Evolutionary conservation across 2,329 filamentous ascomycete species (phyloP).

Genomic region (Fonsecaea pugnacius): DNA sequence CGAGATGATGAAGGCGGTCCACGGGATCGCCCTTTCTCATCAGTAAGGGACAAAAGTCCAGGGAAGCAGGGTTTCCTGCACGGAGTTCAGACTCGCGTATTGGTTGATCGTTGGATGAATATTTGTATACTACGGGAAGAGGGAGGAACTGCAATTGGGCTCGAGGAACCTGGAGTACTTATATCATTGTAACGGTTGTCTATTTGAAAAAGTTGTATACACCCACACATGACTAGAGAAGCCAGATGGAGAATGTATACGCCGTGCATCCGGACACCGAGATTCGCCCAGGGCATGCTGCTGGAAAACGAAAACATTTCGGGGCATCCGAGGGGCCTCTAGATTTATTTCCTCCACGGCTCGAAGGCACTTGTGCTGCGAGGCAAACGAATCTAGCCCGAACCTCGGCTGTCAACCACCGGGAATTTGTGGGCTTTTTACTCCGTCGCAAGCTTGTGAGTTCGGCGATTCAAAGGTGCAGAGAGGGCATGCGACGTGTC

Average conservation of each 20-base stretch:
- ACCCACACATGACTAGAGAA: neutral
- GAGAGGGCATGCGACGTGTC: neutral
- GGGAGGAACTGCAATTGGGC: conserved; percentile 1
- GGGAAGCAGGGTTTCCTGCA: neutral
- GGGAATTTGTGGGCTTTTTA: neutral
- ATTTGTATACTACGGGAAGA: neutral
- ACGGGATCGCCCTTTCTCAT: conserved; percentile 27
- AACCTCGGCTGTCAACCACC: conserved; percentile 10
- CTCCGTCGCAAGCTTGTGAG: conserved; percentile 6
- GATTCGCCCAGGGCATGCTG: neutral
- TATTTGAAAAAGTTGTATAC: neutral
- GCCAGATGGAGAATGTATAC: neutral
- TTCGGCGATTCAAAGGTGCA: conserved; percentile 8
- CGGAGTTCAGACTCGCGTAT: neutral
- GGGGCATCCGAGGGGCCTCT: conserved; percentile 6
- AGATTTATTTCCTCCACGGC: neutral
- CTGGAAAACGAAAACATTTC: conserved; percentile 21
- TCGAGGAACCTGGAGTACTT: neutral
- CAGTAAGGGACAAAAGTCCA: conserved; percentile 4
- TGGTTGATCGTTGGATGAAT: neutral
- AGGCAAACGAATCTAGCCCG: neutral
- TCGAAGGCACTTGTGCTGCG: neutral
- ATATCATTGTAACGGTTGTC: neutral
- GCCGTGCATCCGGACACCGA: conserved; percentile 4
- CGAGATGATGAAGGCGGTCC: conserved; percentile 36